Evolutionary conservation across 257 asterid species (phyloP), one percentile per base, ranked within the genome.

Genomic region (Misopates orontium): DNA sequence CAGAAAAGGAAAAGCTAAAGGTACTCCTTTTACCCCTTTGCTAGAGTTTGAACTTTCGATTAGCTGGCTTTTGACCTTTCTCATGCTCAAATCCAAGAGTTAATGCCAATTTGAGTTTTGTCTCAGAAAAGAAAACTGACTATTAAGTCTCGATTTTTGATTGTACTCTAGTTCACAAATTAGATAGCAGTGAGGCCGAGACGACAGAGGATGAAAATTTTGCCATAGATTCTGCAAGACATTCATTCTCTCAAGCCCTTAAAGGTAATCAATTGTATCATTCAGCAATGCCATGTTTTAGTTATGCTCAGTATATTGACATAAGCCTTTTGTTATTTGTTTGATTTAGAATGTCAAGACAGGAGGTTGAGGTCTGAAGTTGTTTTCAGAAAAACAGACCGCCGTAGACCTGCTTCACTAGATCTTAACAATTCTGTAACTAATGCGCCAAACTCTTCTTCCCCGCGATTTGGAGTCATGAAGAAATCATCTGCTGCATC

Each of bases 231-330:
- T 90, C 97, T 53, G 96, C 90, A 53, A 85, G 95, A 62, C 91
- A 76, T 65, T 94, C 98, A 2, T 94, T 94, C 78, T 90, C 99
- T 58, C 95, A 73, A 79, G 97, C 98, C 45, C 86, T 94, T 56
- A 91, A 79, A 88, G 99, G 99, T 90, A 73, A 21, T 13, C 52
- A 12, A 21, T 16, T 53, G 20, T 14, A 10, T n/a, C 25, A 14
- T 58, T 36, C 47, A 36, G 28, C 53, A 55, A 68, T 39, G 20
- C 18, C 64, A 22, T 16, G 60, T 24, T 17, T 63, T 31, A 17
- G 14, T 66, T 62, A 59, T 75, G 54, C 32, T 67, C 11, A 24
- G 4, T 39, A 13, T 47, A 8, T 49, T 63, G 11, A 56, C 17
- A 36, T 42, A 24, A 49, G 15, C 9, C 2, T 36, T n/a, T n/a